phyloP scores from a whole-genome alignment of 306 rosid species.

The Dryas octopetala region DNA sequence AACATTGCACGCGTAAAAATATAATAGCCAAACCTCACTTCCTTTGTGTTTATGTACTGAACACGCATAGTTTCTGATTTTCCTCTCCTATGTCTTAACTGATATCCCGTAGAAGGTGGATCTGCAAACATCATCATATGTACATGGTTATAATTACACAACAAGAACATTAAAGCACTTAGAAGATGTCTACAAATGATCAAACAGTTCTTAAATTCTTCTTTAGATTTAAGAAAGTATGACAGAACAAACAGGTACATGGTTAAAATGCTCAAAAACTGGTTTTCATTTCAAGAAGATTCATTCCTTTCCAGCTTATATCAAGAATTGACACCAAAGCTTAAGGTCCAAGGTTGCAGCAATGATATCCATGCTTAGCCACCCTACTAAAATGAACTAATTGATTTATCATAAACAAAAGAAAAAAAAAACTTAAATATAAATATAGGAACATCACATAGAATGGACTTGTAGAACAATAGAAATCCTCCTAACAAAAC shows the following conservation, averaged over 20 bases:
- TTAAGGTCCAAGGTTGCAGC: background rate
- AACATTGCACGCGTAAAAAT: constrained; percentile 20
- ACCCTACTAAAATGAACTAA: background rate
- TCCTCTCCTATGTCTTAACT: constrained; percentile 71
- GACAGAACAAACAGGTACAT: background rate
- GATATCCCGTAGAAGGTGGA: constrained; percentile 42
- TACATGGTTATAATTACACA: background rate
- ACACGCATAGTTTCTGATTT: constrained; percentile 93
- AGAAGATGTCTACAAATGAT: no score
- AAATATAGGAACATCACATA: background rate
- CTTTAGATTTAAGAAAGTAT: background rate
- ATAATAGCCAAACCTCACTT: constrained; percentile 63
- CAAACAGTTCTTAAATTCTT: background rate
- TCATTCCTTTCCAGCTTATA: background rate
- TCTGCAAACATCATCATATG: constrained; percentile 45
- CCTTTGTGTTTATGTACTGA: constrained; percentile 91
- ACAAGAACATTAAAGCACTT: background rate
- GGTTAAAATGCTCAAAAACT: background rate
- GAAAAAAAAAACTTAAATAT: background rate
- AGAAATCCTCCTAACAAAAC: constrained; percentile 3
- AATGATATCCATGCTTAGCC: background rate
- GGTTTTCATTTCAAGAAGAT: background rate
- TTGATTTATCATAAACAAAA: background rate
- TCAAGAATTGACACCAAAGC: background rate
- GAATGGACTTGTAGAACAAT: background rate